These are phyloP conservation scores for Fusarium luffae DNA, from an alignment of 2,329 filamentous ascomycete species.

Conservation along the genomic window DNA sequence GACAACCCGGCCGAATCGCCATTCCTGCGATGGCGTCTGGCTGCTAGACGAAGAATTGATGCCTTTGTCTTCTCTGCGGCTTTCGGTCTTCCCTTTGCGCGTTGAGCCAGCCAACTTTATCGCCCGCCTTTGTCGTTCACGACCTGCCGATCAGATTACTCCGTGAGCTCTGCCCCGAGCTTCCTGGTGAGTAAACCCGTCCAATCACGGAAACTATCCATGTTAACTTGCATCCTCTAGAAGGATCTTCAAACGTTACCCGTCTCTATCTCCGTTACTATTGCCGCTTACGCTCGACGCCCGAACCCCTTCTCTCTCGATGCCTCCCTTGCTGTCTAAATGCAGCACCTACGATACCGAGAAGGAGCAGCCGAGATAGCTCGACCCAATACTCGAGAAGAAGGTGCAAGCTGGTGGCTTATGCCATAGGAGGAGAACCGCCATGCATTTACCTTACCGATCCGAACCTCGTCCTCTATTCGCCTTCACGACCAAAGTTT, in stretches of 20 bases:
- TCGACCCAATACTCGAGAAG: fast-evolving
- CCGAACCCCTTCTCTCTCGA: neutral
- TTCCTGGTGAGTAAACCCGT: too few species aligned
- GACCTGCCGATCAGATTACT: fast-evolving
- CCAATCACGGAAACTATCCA: too few species aligned
- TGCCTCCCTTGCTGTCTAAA: fast-evolving
- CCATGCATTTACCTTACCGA: fast-evolving
- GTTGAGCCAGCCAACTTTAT: too few species aligned
- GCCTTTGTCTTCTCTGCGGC: fast-evolving
- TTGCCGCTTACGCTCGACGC: neutral
- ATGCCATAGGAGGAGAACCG: neutral
- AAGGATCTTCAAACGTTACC: too few species aligned
- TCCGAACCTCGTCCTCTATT: neutral
- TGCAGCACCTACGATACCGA: neutral
- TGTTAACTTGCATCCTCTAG: too few species aligned
- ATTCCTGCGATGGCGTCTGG: too few species aligned
- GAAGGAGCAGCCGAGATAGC: neutral
- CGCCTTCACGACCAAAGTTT: neutral
- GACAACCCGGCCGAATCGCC: neutral
- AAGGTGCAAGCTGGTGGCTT: too few species aligned
- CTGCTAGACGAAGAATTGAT: too few species aligned
- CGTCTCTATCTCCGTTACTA: too few species aligned
- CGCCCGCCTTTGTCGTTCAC: neutral
- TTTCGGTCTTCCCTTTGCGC: too few species aligned
- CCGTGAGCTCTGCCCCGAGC: neutral